Evolutionary conservation across 495 filamentous ascomycete genomes (phyloP).

Genomic region (Talaromyces wortmannii): DNA sequence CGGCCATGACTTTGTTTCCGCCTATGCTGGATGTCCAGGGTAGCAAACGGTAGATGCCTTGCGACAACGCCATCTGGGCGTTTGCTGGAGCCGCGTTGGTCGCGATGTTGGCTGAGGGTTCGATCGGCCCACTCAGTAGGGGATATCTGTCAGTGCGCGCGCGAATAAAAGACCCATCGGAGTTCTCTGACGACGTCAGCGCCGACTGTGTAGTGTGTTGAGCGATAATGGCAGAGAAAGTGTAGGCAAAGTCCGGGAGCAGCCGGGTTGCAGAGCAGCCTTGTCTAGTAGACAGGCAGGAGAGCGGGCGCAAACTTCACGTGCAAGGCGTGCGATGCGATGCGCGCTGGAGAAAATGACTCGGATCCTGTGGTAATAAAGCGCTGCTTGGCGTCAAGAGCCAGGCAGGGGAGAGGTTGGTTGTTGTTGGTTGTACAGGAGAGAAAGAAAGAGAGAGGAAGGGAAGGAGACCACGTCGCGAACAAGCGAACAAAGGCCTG

Average conservation of each 20-base stretch:
- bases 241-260: neutral
- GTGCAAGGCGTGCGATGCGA: too few species aligned
- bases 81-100: neutral
- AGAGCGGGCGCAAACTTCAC: too few species aligned
- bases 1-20: conserved; percentile 45
- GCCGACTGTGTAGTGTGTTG: neutral
- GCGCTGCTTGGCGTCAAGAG: too few species aligned
- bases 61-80: conserved; percentile 17
- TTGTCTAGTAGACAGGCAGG: too few species aligned
- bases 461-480: too few species aligned
- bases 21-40: conserved; percentile 50
- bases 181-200: neutral
- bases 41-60: conserved; percentile 54
- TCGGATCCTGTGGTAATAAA: too few species aligned
- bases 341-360: too few species aligned
- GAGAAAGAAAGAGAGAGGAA: too few species aligned
- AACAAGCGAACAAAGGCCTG: neutral
- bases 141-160: neutral
- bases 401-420: too few species aligned
- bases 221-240: too few species aligned
- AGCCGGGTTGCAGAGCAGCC: neutral
- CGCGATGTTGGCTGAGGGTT: neutral
- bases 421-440: too few species aligned
- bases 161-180: conserved; percentile 2
- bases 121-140: too few species aligned